Evolutionary conservation across 1,284 basidiomycete species (phyloP), one percentile per base, ranked within the genome.

Genomic region (Flammula alnicola): DNA sequence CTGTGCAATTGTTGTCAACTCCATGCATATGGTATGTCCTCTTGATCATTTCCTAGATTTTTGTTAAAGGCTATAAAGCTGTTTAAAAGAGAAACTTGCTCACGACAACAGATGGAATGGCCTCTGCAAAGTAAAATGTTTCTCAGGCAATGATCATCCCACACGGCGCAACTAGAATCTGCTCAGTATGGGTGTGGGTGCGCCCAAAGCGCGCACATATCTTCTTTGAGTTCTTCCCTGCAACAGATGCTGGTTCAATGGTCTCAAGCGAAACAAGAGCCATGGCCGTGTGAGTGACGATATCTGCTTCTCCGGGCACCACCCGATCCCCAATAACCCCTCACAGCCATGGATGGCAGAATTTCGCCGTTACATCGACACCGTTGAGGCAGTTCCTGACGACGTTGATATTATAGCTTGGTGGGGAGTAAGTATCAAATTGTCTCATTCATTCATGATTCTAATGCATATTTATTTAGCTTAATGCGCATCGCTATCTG

Each of bases 381-480:
- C 19, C 8, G 20, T 38, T 16, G 45, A 47, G 11, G 7, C 29
- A 32, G 10, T 46, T 29, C 44, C 44, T 3, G 54, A 56, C 17
- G 44, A 43, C 20, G 63, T 65, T 48, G 47, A 54, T 0, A 60
- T 68, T 20, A 49, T 69, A 0, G 37, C 59, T 22, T 70, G 63
- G 63, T 70, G 67, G 65, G 61, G 66, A 6, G 61, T 67, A 59
- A 39, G 62, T 61, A n/a, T 19, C 61, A 7, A 2, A 5, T 35
- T 20, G 6, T 17, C 32, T 35, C 29, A 12, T 27, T 16, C 12
- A n/a, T 5, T 26, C 11, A 3, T 5, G 23, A 14, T 32, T 16
- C 9, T 6, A 11, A 40, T 22, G 10, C 12, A 44, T 16, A 44
- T 25, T n/a, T n/a, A 31, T 44, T n/a, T 37, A 54, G 52, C 37